Base-by-base conservation (phyloP, 2,329 filamentous ascomycete genomes). In the Pyrenophora seminiperda region DNA sequence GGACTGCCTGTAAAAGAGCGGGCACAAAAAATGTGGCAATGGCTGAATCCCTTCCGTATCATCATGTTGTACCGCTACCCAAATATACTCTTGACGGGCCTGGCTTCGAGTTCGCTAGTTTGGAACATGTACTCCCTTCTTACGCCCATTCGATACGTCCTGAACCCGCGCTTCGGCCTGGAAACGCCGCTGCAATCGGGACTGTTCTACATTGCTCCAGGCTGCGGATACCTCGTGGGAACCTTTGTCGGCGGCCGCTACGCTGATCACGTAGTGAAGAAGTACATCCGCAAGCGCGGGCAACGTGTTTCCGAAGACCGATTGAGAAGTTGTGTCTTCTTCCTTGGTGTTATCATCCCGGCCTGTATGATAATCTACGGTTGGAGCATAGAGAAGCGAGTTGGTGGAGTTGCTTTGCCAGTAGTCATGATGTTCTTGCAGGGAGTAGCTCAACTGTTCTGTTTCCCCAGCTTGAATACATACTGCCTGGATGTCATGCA, bases 401-500 rank as follows among this genome's bases (percentile, higher is more conserved):
- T 79, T 1, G 82, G 83, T 2, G 83, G 82, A 0, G 75, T 85
- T 2, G 75, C 82, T 0, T 66, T 88, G 4, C 88, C 88, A 0
- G 86, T 91, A 2, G 78, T 91, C 6, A 83, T 84, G 61, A 86
- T 92, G 78, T 91, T 91, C 66, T 52, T 88, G 2, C 88, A 91
- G 64, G 89, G 88, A 1, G 79, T 91, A 0, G 86, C 84, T 0
- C 87, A 91, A 70, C 75, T 91, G 5, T 89, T 90, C 65, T 89
- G 86, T 61, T 91, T 91, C 63, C 88, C 88, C 0, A 84, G 82
- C 39, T 70, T 92, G 54, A 91, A 92, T 68, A 89, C 88, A 0
- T 92, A 94, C 73, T 92, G 89, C 67, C 73, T 94, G 32, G 89
- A 94, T 68, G 89, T 93, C 10, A 90, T 92, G 85, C 87, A 87